Conservation (phyloP, 164 flowering plant species). For the Dillenia turbinata region DNA sequence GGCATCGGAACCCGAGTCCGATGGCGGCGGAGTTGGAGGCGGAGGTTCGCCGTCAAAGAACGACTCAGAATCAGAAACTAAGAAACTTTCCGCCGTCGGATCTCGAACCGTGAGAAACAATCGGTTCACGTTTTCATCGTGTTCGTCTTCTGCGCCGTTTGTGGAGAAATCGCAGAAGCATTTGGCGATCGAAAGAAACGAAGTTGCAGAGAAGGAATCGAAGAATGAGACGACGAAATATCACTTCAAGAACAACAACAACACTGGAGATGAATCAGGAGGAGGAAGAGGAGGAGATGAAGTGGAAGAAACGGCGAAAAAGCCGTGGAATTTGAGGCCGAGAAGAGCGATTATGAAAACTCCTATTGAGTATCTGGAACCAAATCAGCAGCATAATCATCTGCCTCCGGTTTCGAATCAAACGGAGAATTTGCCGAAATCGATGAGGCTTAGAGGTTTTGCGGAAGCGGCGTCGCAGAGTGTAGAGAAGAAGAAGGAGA, state of each 20-base stretch:
- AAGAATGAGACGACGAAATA: slow-evolving; percentile 1
- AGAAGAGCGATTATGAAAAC: slow-evolving; percentile 21
- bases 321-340: slow-evolving; percentile 64
- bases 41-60: not conserved
- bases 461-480: slow-evolving; percentile 7
- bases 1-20: slow-evolving; percentile 1
- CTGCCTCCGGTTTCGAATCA: slow-evolving; percentile 1
- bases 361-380: not conserved
- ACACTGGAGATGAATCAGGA: slow-evolving; percentile 5
- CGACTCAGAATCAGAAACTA: slow-evolving; percentile 3
- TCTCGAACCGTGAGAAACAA: slow-evolving; percentile 16
- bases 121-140: slow-evolving; percentile 11
- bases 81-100: slow-evolving; percentile 8
- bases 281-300: slow-evolving; percentile 18
- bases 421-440: slow-evolving; percentile 25
- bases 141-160: slow-evolving; percentile 2
- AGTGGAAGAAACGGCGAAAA: slow-evolving; percentile 12
- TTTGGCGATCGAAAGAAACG: not conserved
- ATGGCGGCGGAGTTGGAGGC: not conserved
- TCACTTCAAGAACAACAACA: not conserved
- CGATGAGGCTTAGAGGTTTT: slow-evolving; percentile 25
- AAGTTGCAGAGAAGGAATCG: not conserved
- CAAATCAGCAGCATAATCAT: not conserved
- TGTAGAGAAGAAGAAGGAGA: slow-evolving; percentile 28
- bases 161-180: not conserved